A percentile compares a stretch with the other conserved stretches of the same genome.
These are phyloP conservation scores for Bipolaris gigantea DNA, from an alignment of 2,329 filamentous ascomycete species.

Conservation along the genomic window DNA sequence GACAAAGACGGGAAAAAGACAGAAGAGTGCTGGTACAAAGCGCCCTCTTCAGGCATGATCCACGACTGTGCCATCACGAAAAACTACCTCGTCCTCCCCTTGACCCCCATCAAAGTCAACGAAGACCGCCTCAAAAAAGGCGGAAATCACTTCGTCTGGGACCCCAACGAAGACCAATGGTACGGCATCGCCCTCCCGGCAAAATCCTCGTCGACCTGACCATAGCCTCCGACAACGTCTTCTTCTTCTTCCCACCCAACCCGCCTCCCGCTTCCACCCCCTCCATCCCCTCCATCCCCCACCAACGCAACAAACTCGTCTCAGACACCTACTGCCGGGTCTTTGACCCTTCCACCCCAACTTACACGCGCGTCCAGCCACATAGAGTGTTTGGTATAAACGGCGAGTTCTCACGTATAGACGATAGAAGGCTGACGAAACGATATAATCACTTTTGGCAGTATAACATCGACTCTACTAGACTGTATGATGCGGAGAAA, in stretches of 20 bases:
- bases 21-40: constrained; percentile 47
- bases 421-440: constrained; percentile 49
- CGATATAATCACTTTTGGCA: constrained; percentile 48
- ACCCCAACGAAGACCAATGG: constrained; percentile 57
- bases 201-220: constrained; percentile 46
- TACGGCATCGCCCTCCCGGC: constrained; percentile 52
- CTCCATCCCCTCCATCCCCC: constrained; percentile 40
- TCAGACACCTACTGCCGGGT: constrained; percentile 46
- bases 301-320: constrained; percentile 48
- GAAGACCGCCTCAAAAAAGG: constrained; percentile 43
- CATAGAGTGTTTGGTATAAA: constrained; percentile 44
- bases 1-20: constrained; percentile 44
- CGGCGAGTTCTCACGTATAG: constrained; percentile 51
- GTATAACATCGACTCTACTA: constrained; percentile 42
- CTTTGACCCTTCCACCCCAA: constrained; percentile 42
- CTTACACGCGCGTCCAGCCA: constrained; percentile 33
- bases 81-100: constrained; percentile 45
- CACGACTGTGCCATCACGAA: constrained; percentile 47
- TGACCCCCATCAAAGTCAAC: constrained; percentile 44
- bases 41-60: constrained; percentile 46
- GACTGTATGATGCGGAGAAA: constrained; percentile 38
- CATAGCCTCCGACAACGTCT: constrained; percentile 49
- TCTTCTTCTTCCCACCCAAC: constrained; percentile 49
- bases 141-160: constrained; percentile 48
- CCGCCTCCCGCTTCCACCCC: constrained; percentile 47